Conservation (phyloP, 805 yeast species). For the Priceomyces medius region DNA sequence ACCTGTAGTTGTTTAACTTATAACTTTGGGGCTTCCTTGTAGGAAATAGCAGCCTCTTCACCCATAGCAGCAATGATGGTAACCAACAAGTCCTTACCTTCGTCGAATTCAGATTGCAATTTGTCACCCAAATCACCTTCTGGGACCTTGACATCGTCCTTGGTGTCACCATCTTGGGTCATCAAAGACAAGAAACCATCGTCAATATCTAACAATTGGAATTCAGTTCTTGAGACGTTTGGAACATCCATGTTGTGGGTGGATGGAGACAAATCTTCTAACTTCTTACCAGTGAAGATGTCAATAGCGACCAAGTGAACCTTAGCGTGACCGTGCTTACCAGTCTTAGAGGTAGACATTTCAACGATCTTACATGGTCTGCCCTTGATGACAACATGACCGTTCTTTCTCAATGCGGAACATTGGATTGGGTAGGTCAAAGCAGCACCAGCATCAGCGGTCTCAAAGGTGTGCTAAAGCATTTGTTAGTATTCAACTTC, state of each 20-base stretch:
- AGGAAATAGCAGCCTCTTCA: conserved; percentile 98
- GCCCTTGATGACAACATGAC: conserved; percentile 96
- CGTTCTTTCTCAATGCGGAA: conserved; percentile 99
- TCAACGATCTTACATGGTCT: conserved; percentile 99
- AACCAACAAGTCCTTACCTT: conserved; percentile 95
- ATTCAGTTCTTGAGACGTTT: conserved; percentile 93
- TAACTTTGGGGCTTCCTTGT: conserved; percentile 95
- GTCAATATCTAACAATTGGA: conserved; percentile 95
- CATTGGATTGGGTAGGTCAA: conserved; percentile 98
- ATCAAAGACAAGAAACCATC: conserved; percentile 96
- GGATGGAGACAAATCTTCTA: conserved; percentile 99
- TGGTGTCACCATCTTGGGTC: conserved; percentile 97
- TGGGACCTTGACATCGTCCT: conserved; percentile 98
- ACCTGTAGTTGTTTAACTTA: conserved; percentile 14
- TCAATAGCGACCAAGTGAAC: conserved; percentile 99
- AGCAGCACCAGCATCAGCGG: conserved; percentile 99
- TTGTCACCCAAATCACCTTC: conserved; percentile 97
- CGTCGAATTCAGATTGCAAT: conserved; percentile 91
- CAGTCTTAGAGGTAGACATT: conserved; percentile 99
- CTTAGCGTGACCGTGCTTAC: conserved; percentile 99
- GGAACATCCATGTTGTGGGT: conserved; percentile 99
- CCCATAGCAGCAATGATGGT: conserved; percentile 98
- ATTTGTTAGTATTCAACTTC: conserved; percentile 23
- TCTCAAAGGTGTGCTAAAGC: conserved; percentile 84
- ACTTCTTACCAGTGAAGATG: conserved; percentile 98